These are phyloP conservation scores for Cercophora samala DNA, from an alignment of 495 filamentous ascomycete species.

Conservation along the genomic window DNA sequence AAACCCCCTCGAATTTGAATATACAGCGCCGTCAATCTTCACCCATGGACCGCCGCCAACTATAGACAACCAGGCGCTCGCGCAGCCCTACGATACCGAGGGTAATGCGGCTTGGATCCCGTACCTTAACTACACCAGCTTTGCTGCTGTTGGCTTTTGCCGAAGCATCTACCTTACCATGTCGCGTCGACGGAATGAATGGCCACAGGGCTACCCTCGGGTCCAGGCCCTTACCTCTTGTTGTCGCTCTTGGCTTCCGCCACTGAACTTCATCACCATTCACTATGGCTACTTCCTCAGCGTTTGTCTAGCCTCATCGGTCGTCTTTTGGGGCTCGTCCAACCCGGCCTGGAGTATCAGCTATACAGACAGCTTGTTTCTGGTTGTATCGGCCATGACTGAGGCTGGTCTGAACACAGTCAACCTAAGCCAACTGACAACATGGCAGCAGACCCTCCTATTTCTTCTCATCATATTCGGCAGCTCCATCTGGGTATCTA, in stretches of 20 bases:
- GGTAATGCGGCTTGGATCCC: not conserved
- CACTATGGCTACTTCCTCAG: slow-evolving; percentile 71
- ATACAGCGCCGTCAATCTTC: not conserved
- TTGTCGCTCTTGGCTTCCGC: slow-evolving; percentile 42
- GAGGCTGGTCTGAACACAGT: slow-evolving; percentile 71
- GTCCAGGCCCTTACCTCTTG: not conserved
- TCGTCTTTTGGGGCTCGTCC: slow-evolving; percentile 72
- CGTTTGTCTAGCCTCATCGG: slow-evolving; percentile 59
- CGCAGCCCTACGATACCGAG: not conserved
- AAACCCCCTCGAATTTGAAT: not conserved
- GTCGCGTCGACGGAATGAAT: slow-evolving; percentile 16
- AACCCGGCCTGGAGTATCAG: slow-evolving; percentile 56
- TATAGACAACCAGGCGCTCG: not conserved
- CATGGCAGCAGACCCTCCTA: slow-evolving; percentile 72
- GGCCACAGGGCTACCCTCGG: slow-evolving; percentile 21
- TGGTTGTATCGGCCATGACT: slow-evolving; percentile 77
- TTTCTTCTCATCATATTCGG: slow-evolving; percentile 72
- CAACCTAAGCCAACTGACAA: slow-evolving; percentile 65
- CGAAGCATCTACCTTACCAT: not conserved
- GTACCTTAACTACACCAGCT: not conserved
- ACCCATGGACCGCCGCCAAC: not conserved
- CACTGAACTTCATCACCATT: slow-evolving; percentile 73
- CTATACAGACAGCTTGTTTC: slow-evolving; percentile 73
- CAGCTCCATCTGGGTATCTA: slow-evolving; percentile 63
- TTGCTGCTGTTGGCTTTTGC: not conserved